Percentiles rank a stretch among this genome's conserved stretches.
Conservation (phyloP, 768 basidiomycete genomes). For the Phlebiopsis flavidoalba region DNA sequence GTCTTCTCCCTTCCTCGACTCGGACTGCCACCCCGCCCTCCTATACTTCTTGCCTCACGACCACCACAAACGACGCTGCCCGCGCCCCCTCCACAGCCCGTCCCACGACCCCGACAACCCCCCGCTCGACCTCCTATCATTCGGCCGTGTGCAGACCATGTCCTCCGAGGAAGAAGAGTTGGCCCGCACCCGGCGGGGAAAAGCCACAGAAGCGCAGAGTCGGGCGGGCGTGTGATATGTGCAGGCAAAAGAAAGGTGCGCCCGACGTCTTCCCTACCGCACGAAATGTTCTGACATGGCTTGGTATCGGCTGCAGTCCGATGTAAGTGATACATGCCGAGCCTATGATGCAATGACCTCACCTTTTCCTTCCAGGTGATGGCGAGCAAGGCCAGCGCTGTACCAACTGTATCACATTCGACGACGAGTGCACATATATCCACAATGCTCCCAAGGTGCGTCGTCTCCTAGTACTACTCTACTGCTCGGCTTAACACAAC, state of each 20-base stretch:
- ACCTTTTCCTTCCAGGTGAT: not conserved
- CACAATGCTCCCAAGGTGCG: conserved; percentile 4
- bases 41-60: not conserved
- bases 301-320: not conserved
- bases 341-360: not conserved
- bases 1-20: not conserved
- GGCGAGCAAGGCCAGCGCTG: conserved; percentile 3
- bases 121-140: not conserved
- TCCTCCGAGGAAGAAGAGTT: conserved; percentile 4
- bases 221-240: conserved; percentile 7
- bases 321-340: not conserved
- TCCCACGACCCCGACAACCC: not conserved
- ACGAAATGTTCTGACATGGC: not conserved
- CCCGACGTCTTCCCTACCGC: not conserved
- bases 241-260: conserved; percentile 10
- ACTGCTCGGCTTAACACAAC: not conserved
- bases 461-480: not conserved
- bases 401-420: conserved; percentile 2
- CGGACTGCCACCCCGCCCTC: not conserved
- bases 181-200: conserved; percentile 1
- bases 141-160: not conserved
- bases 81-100: not conserved
- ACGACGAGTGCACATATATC: conserved; percentile 6
- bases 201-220: conserved; percentile 3
- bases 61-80: not conserved